Base-by-base conservation (phyloP, 179 eudicot species). In the Nepenthes alata region DNA sequence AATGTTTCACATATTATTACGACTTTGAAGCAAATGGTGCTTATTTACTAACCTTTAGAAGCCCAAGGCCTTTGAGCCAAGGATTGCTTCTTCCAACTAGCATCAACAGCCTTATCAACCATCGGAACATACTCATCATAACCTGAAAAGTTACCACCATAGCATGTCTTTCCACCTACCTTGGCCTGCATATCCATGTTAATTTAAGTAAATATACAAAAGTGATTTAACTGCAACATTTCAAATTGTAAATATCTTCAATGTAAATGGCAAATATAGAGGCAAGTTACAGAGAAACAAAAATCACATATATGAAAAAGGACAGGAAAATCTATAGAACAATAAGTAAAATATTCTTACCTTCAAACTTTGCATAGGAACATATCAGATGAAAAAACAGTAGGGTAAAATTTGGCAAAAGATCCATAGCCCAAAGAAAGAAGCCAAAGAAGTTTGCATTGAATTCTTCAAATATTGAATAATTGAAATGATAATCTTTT, bases 71-170 rank as follows among this genome's bases (percentile, higher is more conserved):
- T 89, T 55, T 77, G 86, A 57, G 71, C 61, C 60, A 89, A 75
- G 11, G 88, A 52, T 61, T 73, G 91, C 74, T 77, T 86, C 79
- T 84, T 86, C 89, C 89, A 89, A 45, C 80, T 79, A 78, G 85
- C 80, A 78, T 91, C 96, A 73, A 91, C 96, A 54, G 90, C 83
- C 82, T 91, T 91, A 73, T 91, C 98, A 34, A 91, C 96, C 86
- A 91, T 89, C 47, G 98, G 98, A 69, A 91, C 86, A 71, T 84
- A 86, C 68, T 91, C 96, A 69, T 89, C 98, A 71, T 84, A 91
- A 47, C 85, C 98, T 11, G 88, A 76, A 70, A 79, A 82, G 57
- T 59, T 67, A 64, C 79, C 80, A 74, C 66, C 75, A 76, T 70
- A 80, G 75, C 83, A 68, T 45, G 81, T 51, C 58, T 81, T 81